phyloP scores from a whole-genome alignment of 129 eudicot species.

The Rutidosis leptorrhynchoides region DNA sequence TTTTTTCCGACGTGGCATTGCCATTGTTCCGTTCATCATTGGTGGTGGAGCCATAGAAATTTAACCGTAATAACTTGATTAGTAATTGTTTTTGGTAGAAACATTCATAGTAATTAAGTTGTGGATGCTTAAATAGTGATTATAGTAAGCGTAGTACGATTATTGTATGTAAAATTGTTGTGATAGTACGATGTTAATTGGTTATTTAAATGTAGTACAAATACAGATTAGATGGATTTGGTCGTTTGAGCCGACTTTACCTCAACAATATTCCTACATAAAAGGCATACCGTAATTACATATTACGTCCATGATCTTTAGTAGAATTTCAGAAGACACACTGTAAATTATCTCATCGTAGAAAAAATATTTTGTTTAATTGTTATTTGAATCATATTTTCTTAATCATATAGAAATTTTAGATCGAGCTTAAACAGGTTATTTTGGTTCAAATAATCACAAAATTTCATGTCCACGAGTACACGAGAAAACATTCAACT shows the following conservation, averaged over 20 bases:
- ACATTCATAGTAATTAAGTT: background rate
- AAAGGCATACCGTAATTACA: slow-evolving; percentile 13
- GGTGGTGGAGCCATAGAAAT: slow-evolving; percentile 27
- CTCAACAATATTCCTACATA: slow-evolving; percentile 14
- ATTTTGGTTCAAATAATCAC: too few relatives aligned
- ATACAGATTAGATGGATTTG: slow-evolving; percentile 4
- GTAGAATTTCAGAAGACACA: background rate
- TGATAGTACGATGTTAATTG: slow-evolving; percentile 31
- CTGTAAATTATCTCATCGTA: background rate
- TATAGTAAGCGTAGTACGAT: slow-evolving; percentile 12
- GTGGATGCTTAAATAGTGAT: slow-evolving; percentile 2
- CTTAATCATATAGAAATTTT: too few relatives aligned
- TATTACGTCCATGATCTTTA: slow-evolving; percentile 9
- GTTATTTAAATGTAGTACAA: slow-evolving; percentile 23
- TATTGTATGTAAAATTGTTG: background rate
- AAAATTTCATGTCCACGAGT: too few relatives aligned
- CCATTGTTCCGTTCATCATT: slow-evolving; percentile 18
- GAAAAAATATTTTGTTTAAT: background rate
- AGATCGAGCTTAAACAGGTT: too few relatives aligned
- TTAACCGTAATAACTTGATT: background rate
- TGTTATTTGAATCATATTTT: background rate
- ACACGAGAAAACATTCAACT: too few relatives aligned
- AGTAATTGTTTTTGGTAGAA: background rate
- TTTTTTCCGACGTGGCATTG: slow-evolving; percentile 31
- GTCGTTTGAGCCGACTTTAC: slow-evolving; percentile 23